Evolutionary conservation across 2,329 filamentous ascomycete species (phyloP).

Genomic region (Thielaviopsis punctulata): DNA sequence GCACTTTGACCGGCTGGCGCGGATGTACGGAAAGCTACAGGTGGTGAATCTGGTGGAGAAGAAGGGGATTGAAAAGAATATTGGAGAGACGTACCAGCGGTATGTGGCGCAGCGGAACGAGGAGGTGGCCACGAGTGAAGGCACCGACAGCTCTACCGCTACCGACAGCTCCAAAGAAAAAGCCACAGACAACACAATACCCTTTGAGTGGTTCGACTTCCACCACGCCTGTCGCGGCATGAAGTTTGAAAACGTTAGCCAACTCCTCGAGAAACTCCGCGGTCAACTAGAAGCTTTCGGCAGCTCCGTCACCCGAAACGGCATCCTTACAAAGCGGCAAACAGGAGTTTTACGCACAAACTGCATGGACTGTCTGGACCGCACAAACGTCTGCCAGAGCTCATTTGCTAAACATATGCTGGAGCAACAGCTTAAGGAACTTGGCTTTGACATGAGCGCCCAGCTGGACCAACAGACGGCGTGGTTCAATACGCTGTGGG

Average conservation of each 20-base stretch:
- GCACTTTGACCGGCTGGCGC: slow-evolving; percentile 56
- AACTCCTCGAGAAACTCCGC: slow-evolving; percentile 54
- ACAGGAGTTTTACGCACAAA: slow-evolving; percentile 77
- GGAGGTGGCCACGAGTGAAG: slow-evolving; percentile 10
- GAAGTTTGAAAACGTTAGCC: slow-evolving; percentile 89
- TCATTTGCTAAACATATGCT: slow-evolving; percentile 73
- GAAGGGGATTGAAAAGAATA: slow-evolving; percentile 60
- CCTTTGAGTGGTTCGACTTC: slow-evolving; percentile 96
- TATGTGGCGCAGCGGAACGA: slow-evolving; percentile 51
- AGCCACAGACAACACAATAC: slow-evolving; percentile 18
- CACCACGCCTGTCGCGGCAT: slow-evolving; percentile 84
- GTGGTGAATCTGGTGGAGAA: slow-evolving; percentile 79
- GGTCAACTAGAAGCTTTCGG: slow-evolving; percentile 51
- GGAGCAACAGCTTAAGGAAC: slow-evolving; percentile 57
- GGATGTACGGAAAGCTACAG: slow-evolving; percentile 60
- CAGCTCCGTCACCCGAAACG: slow-evolving; percentile 44
- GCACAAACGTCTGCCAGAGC: slow-evolving; percentile 91
- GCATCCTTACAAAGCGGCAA: slow-evolving; percentile 32
- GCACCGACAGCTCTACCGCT: too few species aligned
- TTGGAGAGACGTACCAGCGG: slow-evolving; percentile 63
- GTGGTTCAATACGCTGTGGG: slow-evolving; percentile 96
- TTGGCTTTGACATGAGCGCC: slow-evolving; percentile 59
- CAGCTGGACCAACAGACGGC: slow-evolving; percentile 62
- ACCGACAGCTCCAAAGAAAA: too few species aligned
- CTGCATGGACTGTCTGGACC: slow-evolving; percentile 95